Percentiles rank a stretch among this genome's conserved stretches.
phyloP scores from a whole-genome alignment of 768 basidiomycete species.

The Tricholoma bakamatsutake region DNA sequence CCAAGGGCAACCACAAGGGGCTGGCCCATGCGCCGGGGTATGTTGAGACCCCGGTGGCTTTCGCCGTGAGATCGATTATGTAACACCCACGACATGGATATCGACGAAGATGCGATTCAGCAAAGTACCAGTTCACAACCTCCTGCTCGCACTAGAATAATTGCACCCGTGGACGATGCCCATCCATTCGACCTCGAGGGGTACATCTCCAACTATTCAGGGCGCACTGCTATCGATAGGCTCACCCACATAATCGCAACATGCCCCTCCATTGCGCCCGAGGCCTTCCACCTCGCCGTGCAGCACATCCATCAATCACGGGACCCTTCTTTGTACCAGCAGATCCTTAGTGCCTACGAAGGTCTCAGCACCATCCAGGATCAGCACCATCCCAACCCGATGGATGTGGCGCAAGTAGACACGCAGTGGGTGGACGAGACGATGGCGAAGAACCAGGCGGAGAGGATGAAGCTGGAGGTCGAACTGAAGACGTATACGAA shows the following conservation, averaged over 20 bases:
- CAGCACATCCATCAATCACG: slow-evolving; percentile 60
- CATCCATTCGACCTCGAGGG: slow-evolving; percentile 88
- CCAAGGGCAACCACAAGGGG: no score
- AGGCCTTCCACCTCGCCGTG: slow-evolving; percentile 65
- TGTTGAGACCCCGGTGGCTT: no score
- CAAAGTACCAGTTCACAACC: slow-evolving; percentile 20
- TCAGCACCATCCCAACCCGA: slow-evolving; percentile 36
- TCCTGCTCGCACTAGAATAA: slow-evolving; percentile 17
- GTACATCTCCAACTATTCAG: slow-evolving; percentile 72
- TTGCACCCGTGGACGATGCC: slow-evolving; percentile 59
- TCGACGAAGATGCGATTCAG: slow-evolving; percentile 30
- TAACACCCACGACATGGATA: slow-evolving; percentile 39
- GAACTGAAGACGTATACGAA: slow-evolving; percentile 93
- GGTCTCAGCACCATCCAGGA: slow-evolving; percentile 22
- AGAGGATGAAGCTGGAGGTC: slow-evolving; percentile 80
- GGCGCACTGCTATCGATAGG: slow-evolving; percentile 72
- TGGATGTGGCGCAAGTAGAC: slow-evolving; percentile 51
- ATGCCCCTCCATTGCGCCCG: slow-evolving; percentile 65
- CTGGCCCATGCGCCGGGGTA: no score
- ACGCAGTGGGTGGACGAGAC: slow-evolving; percentile 70
- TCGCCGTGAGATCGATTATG: no score
- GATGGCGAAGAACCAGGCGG: slow-evolving; percentile 59
- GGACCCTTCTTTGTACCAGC: slow-evolving; percentile 58
- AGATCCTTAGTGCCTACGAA: slow-evolving; percentile 50
- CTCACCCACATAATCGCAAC: slow-evolving; percentile 59